Evolutionary conservation across 78 protist species (phyloP), one percentile per base, ranked within the genome.

Genomic region (Dictyostelium capitatum): DNA sequence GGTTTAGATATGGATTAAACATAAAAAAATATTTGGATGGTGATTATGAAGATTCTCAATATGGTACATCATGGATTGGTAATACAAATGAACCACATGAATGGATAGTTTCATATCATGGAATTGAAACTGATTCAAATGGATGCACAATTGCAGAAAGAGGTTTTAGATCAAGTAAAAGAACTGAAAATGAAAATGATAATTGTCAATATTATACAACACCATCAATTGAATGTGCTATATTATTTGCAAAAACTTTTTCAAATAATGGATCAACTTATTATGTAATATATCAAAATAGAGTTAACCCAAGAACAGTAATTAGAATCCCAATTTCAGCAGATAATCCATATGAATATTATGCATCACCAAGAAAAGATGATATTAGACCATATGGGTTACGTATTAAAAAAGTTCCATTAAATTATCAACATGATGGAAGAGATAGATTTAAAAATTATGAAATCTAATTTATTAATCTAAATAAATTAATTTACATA

Each of bases 371-470:
- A 67, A 37, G 9, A 32, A 48, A 67, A 9, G 28, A 67, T 30
- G 75, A 67, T 67, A 67, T 67, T 23, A 67, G 15, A 67, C 75
- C 75, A 67, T 67, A 67, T 37, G 43, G 51, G 11, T 30, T 67
- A 15, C 32, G 75, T 67, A 67, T 67, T 9, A 67, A 37, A 67
- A 67, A 67, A 67, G 4, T 53, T 17, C n/a, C n/a, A n/a, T n/a
- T n/a, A n/a, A n/a, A n/a, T n/a, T n/a, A n/a, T n/a, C n/a, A n/a
- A n/a, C n/a, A n/a, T n/a, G n/a, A n/a, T n/a, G n/a, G n/a, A n/a
- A n/a, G n/a, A n/a, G n/a, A n/a, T n/a, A n/a, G n/a, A n/a, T n/a
- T n/a, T n/a, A n/a, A n/a, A n/a, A n/a, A n/a, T n/a, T n/a, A n/a
- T n/a, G n/a, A n/a, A n/a, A n/a, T n/a, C n/a, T n/a, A 9, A 48